Conservation (phyloP, 306 rosid genomes). For the Fragaria ananassa region DNA sequence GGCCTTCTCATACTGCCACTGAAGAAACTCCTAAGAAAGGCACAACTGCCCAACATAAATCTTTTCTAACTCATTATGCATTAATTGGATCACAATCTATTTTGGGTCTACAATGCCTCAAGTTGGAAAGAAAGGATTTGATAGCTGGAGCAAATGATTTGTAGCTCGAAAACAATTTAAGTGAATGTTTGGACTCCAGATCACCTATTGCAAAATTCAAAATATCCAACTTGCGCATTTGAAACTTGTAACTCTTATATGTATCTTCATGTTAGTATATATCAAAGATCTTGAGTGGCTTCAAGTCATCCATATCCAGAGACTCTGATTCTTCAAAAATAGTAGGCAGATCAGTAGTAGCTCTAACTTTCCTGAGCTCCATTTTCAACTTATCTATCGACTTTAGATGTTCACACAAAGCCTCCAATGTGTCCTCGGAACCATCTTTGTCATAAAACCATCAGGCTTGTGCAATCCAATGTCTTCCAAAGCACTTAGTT, state of each 20-base stretch:
- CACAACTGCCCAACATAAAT: too few relatives aligned
- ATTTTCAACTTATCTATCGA: slow-evolving; percentile 70
- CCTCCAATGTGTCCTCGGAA: slow-evolving; percentile 50
- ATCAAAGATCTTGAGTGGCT: slow-evolving; percentile 85
- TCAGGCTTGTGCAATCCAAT: slow-evolving; percentile 28
- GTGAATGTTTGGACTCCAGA: slow-evolving; percentile 66
- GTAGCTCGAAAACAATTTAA: slow-evolving; percentile 41
- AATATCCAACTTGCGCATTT: slow-evolving; percentile 89
- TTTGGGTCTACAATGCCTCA: too few relatives aligned
- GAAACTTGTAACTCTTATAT: slow-evolving; percentile 64
- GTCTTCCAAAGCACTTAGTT: slow-evolving; percentile 24
- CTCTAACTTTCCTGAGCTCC: slow-evolving; percentile 78
- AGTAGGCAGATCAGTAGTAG: slow-evolving; percentile 69
- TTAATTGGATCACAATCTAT: too few relatives aligned
- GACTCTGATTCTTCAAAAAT: slow-evolving; percentile 84
- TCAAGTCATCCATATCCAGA: slow-evolving; percentile 70
- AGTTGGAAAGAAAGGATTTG: slow-evolving; percentile 37
- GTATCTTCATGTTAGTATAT: slow-evolving; percentile 41
- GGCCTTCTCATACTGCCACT: too few relatives aligned
- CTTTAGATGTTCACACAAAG: slow-evolving; percentile 86
- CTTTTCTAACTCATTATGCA: too few relatives aligned
- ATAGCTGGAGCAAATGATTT: slow-evolving; percentile 38
- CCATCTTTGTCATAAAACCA: slow-evolving; percentile 36
- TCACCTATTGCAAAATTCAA: slow-evolving; percentile 71
- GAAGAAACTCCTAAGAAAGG: too few relatives aligned